phyloP scores from a whole-genome alignment of 2,329 filamentous ascomycete genomes.

The Trichoderma guizhouense region DNA sequence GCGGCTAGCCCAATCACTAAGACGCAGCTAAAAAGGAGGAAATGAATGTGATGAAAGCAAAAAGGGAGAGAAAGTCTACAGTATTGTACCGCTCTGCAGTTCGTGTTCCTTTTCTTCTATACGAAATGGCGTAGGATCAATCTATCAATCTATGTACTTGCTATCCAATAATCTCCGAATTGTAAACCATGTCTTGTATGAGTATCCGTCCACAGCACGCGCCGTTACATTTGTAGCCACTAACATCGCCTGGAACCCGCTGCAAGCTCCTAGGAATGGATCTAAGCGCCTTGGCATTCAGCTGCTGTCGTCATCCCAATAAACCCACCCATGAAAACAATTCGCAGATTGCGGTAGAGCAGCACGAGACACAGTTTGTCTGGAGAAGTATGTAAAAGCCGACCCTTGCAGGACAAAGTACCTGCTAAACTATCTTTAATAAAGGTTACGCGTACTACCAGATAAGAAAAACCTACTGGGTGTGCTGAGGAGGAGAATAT shows the following conservation, averaged over 20 bases:
- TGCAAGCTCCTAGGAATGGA: neutral
- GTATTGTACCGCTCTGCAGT: neutral
- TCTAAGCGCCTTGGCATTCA: slow-evolving; percentile 10
- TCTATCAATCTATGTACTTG: too few relatives aligned
- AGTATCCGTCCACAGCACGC: too few relatives aligned
- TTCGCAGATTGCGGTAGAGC: neutral
- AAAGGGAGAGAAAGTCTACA: neutral
- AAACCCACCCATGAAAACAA: neutral
- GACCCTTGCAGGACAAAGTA: neutral
- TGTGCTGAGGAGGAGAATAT: neutral
- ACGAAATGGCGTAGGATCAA: too few relatives aligned
- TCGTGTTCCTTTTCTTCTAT: too few relatives aligned
- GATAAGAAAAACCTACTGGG: neutral
- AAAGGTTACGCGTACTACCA: neutral
- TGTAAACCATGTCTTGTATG: neutral
- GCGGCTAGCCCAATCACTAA: neutral
- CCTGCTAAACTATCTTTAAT: neutral
- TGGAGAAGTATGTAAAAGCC: neutral
- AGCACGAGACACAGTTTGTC: neutral
- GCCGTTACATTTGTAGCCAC: too few relatives aligned
- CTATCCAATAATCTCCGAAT: neutral
- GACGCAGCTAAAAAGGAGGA: neutral
- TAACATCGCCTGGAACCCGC: too few relatives aligned
- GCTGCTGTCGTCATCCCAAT: slow-evolving; percentile 6
- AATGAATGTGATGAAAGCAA: neutral